A percentile compares a stretch with the other conserved stretches of the same genome.
Evolutionary conservation across 2,329 filamentous ascomycete genomes (phyloP).

Genomic region (Aspergillus felis): DNA sequence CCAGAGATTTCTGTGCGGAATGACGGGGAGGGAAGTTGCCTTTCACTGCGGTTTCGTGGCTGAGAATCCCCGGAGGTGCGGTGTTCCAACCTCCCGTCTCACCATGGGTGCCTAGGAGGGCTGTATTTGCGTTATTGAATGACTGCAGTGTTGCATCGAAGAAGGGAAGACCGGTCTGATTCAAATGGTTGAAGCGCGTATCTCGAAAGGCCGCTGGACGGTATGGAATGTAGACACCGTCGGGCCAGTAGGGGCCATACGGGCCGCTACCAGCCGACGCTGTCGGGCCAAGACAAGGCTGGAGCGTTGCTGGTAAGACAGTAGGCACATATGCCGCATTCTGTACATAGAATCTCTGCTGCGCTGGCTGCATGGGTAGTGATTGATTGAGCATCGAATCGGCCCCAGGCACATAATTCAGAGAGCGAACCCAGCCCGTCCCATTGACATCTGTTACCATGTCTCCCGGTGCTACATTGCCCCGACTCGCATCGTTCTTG

Average conservation of each 20-base stretch:
- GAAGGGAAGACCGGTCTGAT: constrained; percentile 20
- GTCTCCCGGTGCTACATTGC: constrained; percentile 26
- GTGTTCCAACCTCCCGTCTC: constrained; percentile 32
- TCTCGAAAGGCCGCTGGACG: constrained; percentile 56
- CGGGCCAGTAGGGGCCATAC: constrained; percentile 61
- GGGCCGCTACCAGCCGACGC: constrained; percentile 54
- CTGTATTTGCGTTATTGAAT: constrained; percentile 23
- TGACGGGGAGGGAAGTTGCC: constrained; percentile 37
- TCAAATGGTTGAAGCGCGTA: constrained; percentile 39
- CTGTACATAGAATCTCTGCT: constrained; percentile 41
- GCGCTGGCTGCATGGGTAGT: constrained; percentile 39
- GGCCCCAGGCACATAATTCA: constrained; percentile 49
- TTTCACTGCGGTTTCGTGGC: constrained; percentile 29
- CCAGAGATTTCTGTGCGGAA: constrained; percentile 30
- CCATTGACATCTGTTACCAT: constrained; percentile 31
- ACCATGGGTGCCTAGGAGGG: constrained; percentile 22
- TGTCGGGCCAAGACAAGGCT: constrained; percentile 55
- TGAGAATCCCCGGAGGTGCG: constrained; percentile 21
- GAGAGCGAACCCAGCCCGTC: constrained; percentile 40
- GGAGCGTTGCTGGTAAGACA: constrained; percentile 56
- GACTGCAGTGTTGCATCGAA: constrained; percentile 28
- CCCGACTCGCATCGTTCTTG: constrained; percentile 30
- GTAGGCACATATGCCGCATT: constrained; percentile 53
- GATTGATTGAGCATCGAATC: constrained; percentile 61
- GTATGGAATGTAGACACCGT: constrained; percentile 60